phyloP scores from a whole-genome alignment of 2,329 filamentous ascomycete species.

The Shiraia sp. region DNA sequence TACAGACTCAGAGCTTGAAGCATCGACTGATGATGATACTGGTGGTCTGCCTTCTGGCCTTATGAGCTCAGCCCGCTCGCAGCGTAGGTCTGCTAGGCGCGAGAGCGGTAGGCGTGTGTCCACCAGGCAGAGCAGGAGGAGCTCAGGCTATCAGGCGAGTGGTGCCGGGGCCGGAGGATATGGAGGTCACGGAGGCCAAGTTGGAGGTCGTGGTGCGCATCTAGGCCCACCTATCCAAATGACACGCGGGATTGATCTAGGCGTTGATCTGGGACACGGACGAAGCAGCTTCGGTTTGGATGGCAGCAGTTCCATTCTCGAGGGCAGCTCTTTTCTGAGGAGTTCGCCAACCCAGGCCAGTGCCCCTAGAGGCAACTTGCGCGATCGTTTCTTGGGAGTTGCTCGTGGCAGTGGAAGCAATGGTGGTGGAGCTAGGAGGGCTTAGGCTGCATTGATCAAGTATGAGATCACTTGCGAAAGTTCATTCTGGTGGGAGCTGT shows the following conservation, averaged over 20 bases:
- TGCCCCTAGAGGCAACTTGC: slow-evolving; percentile 32
- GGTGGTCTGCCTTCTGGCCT: slow-evolving; percentile 18
- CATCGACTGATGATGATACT: slow-evolving; percentile 36
- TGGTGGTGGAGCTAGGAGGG: no score
- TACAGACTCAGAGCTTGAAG: slow-evolving; percentile 57
- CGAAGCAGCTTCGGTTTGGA: slow-evolving; percentile 39
- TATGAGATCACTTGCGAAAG: no score
- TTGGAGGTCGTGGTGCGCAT: no score
- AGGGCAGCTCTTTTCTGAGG: slow-evolving; percentile 41
- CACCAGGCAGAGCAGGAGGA: no score
- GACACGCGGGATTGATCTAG: slow-evolving; percentile 15
- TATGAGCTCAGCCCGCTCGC: slow-evolving; percentile 21
- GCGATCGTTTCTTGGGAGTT: slow-evolving; percentile 33
- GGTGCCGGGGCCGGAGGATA: slow-evolving; percentile 5
- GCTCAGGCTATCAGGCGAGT: slow-evolving; percentile 15
- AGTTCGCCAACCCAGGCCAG: slow-evolving; percentile 37
- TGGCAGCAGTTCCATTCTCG: slow-evolving; percentile 42
- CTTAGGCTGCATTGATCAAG: no score
- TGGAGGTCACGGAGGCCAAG: not conserved
- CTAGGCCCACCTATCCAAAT: no score
- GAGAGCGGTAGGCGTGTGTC: slow-evolving; percentile 9
- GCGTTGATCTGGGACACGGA: slow-evolving; percentile 24
- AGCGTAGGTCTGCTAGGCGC: slow-evolving; percentile 6
- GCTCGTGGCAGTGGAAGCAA: slow-evolving; percentile 19
- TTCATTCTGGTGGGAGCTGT: no score